phyloP scores from a whole-genome alignment of 352 stramenopile genomes.

The Peronospora belbahrii region DNA sequence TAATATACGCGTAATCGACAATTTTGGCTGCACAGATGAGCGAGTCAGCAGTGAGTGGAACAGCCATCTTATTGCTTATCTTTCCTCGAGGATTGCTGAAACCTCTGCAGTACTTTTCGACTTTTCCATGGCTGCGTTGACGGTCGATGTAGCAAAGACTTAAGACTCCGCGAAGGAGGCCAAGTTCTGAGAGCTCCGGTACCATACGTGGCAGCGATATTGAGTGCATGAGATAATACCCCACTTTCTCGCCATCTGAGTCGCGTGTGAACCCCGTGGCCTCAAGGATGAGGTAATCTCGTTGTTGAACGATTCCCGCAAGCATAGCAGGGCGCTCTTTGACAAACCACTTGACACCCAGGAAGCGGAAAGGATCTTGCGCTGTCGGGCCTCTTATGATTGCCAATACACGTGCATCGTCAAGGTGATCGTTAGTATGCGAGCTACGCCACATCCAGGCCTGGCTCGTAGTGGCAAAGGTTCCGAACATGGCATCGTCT shows the following conservation, averaged over 20 bases:
- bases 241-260: conserved; percentile 26
- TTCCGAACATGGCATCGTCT: conserved; percentile 41
- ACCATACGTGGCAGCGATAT: conserved; percentile 21
- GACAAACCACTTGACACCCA: conserved; percentile 52
- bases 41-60: conserved; percentile 32
- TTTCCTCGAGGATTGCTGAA: conserved; percentile 45
- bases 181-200: conserved; percentile 32
- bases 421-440: conserved; percentile 41
- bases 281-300: conserved; percentile 47
- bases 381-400: conserved; percentile 24
- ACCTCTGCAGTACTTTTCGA: conserved; percentile 37
- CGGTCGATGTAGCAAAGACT: conserved; percentile 46
- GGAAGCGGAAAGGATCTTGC: conserved; percentile 38
- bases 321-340: conserved; percentile 37
- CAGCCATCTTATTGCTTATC: conserved; percentile 34
- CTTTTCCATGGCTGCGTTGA: conserved; percentile 13
- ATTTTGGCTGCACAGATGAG: conserved; percentile 30
- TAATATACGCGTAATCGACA: conserved; percentile 46
- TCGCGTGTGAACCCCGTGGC: conserved; percentile 30
- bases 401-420: conserved; percentile 35
- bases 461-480: conserved; percentile 29
- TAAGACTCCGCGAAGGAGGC: conserved; percentile 34
- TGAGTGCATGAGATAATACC: conserved; percentile 52
- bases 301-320: conserved; percentile 30
- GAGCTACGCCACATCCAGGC: conserved; percentile 35